phyloP scores from a whole-genome alignment of 2,329 filamentous ascomycete species.

The Pseudonectria foliicola region DNA sequence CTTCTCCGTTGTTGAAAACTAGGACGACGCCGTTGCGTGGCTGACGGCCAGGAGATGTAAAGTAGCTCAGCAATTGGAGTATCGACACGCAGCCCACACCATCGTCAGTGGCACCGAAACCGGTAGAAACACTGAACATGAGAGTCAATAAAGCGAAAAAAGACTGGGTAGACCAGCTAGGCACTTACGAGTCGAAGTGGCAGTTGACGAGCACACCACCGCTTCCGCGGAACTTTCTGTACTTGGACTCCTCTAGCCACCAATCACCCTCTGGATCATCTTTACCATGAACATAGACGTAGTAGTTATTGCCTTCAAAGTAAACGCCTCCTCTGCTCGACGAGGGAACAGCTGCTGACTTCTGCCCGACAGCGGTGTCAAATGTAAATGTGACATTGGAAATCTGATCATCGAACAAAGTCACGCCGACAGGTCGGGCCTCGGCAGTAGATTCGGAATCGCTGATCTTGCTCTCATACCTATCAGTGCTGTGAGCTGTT shows the following conservation, averaged over 20 bases:
- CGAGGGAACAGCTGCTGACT: constrained; percentile 14
- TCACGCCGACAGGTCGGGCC: constrained; percentile 32
- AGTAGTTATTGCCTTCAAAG: constrained; percentile 87
- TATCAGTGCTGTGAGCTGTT: constrained; percentile 6
- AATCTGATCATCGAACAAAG: constrained; percentile 70
- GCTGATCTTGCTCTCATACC: neutral
- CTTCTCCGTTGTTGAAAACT: constrained; percentile 91
- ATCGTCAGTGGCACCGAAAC: constrained; percentile 89
- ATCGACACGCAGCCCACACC: constrained; percentile 83
- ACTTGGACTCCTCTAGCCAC: constrained; percentile 50
- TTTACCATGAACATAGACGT: constrained; percentile 81
- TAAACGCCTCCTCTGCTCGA: constrained; percentile 52
- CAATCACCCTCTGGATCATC: constrained; percentile 67
- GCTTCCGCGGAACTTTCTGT: constrained; percentile 44
- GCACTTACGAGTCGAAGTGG: constrained; percentile 70
- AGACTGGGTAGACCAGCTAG: too few species aligned
- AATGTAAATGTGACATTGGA: constrained; percentile 66
- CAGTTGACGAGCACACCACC: constrained; percentile 89
- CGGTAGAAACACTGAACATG: constrained; percentile 67
- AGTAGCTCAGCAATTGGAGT: constrained; percentile 81
- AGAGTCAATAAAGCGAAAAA: constrained; percentile 9
- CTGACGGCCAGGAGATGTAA: constrained; percentile 62
- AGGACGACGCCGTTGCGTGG: constrained; percentile 76
- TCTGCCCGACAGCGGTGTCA: constrained; percentile 12
- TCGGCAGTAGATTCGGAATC: constrained; percentile 1